A percentile compares a stretch with the other conserved stretches of the same genome.
Conservation (phyloP, 257 asterid species). For the Solanum bulbocastanum region DNA sequence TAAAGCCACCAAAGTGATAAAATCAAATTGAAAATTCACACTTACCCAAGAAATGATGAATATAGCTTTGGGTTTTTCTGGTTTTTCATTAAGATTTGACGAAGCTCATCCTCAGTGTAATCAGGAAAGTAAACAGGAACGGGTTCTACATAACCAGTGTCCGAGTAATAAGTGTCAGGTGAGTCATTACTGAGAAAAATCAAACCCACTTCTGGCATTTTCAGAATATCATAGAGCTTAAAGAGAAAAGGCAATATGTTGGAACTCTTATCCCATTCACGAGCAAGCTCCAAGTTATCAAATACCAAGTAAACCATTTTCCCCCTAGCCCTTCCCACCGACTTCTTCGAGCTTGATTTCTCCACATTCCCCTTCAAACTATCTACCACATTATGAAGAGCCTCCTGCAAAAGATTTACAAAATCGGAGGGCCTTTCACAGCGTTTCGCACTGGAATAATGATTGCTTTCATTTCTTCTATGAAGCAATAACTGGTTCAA, state of each 20-base stretch:
- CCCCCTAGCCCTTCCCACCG: conserved; percentile 34
- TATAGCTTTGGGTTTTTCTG: conserved; percentile 55
- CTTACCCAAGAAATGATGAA: conserved; percentile 86
- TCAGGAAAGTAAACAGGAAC: conserved; percentile 74
- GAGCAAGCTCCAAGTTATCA: conserved; percentile 59
- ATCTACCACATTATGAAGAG: conserved; percentile 40
- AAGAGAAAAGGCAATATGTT: conserved; percentile 51
- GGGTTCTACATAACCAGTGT: conserved; percentile 71
- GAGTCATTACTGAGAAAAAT: conserved; percentile 69
- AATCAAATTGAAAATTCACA: conserved; percentile 1
- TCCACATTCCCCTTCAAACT: conserved; percentile 33
- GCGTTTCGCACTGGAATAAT: conserved; percentile 64
- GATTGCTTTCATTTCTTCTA: conserved; percentile 48
- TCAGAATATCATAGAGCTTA: conserved; percentile 57
- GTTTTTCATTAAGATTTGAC: conserved; percentile 53
- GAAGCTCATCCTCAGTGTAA: conserved; percentile 71
- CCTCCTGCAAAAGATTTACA: conserved; percentile 62
- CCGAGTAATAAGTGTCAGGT: conserved; percentile 58
- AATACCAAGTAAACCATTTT: conserved; percentile 75
- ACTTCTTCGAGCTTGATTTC: conserved; percentile 42
- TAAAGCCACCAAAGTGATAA: neutral
- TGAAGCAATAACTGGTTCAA: conserved; percentile 84
- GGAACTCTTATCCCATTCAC: conserved; percentile 73
- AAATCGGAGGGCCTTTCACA: conserved; percentile 90
- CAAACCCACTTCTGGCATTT: conserved; percentile 76